These are phyloP conservation scores for Botrytis sinoallii DNA, from an alignment of 2,329 filamentous ascomycete species.

Conservation along the genomic window DNA sequence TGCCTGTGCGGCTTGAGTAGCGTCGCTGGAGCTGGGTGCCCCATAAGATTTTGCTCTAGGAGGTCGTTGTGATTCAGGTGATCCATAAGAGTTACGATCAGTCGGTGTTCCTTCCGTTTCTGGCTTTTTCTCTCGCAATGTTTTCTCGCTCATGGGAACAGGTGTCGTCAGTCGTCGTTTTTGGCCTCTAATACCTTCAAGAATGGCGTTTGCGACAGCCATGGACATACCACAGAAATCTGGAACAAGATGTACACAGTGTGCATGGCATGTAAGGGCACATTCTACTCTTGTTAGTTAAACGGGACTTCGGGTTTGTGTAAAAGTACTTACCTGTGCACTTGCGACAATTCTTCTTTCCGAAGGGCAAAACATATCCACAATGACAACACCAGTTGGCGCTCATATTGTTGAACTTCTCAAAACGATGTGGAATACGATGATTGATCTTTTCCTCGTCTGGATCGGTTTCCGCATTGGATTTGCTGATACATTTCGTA, in stretches of 20 bases:
- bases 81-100: conserved; percentile 34
- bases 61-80: conserved; percentile 31
- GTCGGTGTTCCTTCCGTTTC: conserved; percentile 20
- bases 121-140: conserved; percentile 31
- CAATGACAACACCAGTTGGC: conserved; percentile 99
- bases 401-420: conserved; percentile 94
- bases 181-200: conserved; percentile 78
- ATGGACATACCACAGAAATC: conserved; percentile 99
- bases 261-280: conserved; percentile 81
- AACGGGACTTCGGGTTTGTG: background rate
- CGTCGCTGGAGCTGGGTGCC: conserved; percentile 47
- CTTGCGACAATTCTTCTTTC: conserved; percentile 90
- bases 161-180: conserved; percentile 58
- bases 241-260: conserved; percentile 91
- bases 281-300: conserved; percentile 63
- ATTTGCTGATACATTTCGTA: conserved; percentile 99
- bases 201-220: conserved; percentile 90
- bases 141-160: conserved; percentile 31
- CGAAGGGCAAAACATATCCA: conserved; percentile 91
- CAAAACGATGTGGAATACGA: conserved; percentile 95
- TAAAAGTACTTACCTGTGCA: conserved; percentile 65
- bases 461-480: conserved; percentile 95
- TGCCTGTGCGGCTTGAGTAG: conserved; percentile 61
- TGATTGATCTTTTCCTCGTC: conserved; percentile 99
- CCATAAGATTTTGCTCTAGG: conserved; percentile 40